Evolutionary conservation across 306 rosid species (phyloP).

Genomic region (Vachellia pachyceras): DNA sequence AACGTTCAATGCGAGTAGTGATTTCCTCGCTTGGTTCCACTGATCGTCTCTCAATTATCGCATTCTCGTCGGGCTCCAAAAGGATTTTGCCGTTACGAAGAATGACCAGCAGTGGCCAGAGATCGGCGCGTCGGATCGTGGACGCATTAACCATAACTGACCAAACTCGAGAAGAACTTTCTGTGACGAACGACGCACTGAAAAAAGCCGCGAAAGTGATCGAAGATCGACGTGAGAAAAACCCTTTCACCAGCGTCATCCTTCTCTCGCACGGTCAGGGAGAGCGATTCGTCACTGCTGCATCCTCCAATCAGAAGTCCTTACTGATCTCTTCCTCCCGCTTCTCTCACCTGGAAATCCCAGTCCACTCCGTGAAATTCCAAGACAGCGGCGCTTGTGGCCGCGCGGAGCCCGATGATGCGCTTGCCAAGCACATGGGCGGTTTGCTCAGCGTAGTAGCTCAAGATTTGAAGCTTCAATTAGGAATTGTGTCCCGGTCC

Average conservation of each 20-base stretch:
- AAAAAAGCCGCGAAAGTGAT: conserved; percentile 88
- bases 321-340: conserved; percentile 61
- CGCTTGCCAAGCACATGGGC: conserved; percentile 49
- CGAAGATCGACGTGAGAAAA: conserved; percentile 90
- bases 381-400: conserved; percentile 35
- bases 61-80: conserved; percentile 83
- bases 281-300: conserved; percentile 34
- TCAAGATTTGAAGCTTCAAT: conserved; percentile 71
- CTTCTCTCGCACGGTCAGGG: conserved; percentile 56
- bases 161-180: conserved; percentile 47
- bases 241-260: conserved; percentile 64
- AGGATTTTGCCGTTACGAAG: conserved; percentile 69
- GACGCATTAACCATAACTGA: conserved; percentile 60
- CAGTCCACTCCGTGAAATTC: conserved; percentile 65
- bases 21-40: conserved; percentile 67
- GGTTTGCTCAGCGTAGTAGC: conserved; percentile 67
- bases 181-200: conserved; percentile 72
- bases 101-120: conserved; percentile 70
- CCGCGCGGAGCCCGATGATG: conserved; percentile 52
- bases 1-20: conserved; percentile 65
- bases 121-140: conserved; percentile 65
- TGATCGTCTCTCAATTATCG: conserved; percentile 88
- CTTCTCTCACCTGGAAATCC: conserved; percentile 55
- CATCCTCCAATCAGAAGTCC: conserved; percentile 15
- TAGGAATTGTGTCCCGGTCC: conserved; percentile 58